Conservation (phyloP, 192 early-diverging fungal genomes). For the Paraglomus brasilianum region DNA sequence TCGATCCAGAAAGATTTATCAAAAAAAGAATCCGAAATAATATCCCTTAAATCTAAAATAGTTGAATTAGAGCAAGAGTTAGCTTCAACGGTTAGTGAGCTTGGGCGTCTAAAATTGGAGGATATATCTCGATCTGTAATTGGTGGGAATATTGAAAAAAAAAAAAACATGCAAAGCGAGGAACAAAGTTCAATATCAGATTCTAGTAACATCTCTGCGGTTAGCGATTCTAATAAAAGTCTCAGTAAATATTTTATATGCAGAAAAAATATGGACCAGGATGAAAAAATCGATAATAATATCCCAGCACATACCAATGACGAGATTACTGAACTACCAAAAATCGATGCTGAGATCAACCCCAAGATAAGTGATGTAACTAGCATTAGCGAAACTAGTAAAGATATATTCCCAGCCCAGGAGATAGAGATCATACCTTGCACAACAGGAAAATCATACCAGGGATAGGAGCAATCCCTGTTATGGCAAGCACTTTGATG, state of each 20-base stretch:
- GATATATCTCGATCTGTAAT: slow-evolving; percentile 11
- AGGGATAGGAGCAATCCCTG: background rate
- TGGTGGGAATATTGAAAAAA: background rate
- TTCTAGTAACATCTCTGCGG: no score
- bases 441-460: slow-evolving; percentile 14
- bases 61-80: slow-evolving; percentile 4
- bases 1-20: slow-evolving; percentile 1
- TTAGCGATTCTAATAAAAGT: background rate
- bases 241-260: background rate
- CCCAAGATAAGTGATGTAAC: background rate
- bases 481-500: background rate
- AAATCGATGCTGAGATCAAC: background rate
- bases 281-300: background rate
- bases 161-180: background rate
- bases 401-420: no score
- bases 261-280: background rate
- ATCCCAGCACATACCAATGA: background rate
- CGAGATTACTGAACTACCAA: background rate
- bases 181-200: slow-evolving; percentile 2
- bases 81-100: background rate
- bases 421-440: slow-evolving; percentile 12
- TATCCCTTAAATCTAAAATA: slow-evolving; percentile 8
- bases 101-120: background rate
- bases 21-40: slow-evolving; percentile 7
- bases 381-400: background rate